Percentiles rank a stretch among this genome's conserved stretches.
These are phyloP conservation scores for Misopates orontium DNA, from an alignment of 257 asterid species.

Conservation along the genomic window DNA sequence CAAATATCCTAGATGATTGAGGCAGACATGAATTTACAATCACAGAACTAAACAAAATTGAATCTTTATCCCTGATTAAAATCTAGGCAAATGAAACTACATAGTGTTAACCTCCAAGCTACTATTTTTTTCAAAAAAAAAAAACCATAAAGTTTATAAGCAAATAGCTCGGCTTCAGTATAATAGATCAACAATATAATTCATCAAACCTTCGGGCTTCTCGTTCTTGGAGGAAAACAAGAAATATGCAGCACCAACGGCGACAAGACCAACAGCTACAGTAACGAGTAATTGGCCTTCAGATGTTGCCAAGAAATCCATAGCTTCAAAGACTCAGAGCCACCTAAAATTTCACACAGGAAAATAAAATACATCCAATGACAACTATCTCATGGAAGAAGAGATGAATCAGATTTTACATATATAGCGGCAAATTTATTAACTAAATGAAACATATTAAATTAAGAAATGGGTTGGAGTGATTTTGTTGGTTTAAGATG, in stretches of 20 bases:
- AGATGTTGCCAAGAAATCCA: constrained; percentile 74
- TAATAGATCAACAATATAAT: neutral
- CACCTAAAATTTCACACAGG: constrained; percentile 27
- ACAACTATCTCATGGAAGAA: constrained; percentile 8
- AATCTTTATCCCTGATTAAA: constrained; percentile 20
- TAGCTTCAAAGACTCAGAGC: constrained; percentile 26
- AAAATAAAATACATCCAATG: neutral
- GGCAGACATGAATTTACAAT: neutral
- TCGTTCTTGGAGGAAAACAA: constrained; percentile 66
- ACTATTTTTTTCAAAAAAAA: too few species aligned
- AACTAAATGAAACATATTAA: neutral
- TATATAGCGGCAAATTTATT: too few species aligned
- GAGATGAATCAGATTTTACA: too few species aligned
- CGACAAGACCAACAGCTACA: constrained; percentile 61
- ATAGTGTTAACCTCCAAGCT: constrained; percentile 24
- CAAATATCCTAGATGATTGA: constrained; percentile 15
- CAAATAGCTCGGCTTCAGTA: neutral
- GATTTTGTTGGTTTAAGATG: constrained; percentile 16
- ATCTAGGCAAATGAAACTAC: constrained; percentile 2
- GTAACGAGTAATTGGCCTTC: constrained; percentile 68
- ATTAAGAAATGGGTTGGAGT: constrained; percentile 9
- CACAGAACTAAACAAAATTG: constrained; percentile 17
- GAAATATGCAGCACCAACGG: constrained; percentile 60
- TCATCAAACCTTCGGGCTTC: constrained; percentile 67
- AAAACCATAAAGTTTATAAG: constrained; percentile 5